A percentile compares a stretch with the other conserved stretches of the same genome.
Conservation (phyloP, 768 basidiomycete species). For the Boletus patriciae region DNA sequence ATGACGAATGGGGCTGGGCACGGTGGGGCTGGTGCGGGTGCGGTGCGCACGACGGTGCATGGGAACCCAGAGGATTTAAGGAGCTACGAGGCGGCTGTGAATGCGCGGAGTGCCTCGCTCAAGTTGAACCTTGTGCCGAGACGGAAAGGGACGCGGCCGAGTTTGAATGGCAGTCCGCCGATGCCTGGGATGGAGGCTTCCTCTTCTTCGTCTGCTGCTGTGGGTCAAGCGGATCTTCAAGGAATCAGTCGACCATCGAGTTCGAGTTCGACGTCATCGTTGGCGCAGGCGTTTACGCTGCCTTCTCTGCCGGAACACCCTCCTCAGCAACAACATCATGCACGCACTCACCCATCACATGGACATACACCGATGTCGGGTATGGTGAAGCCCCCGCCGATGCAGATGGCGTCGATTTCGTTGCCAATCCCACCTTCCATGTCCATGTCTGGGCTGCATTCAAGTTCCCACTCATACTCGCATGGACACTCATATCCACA, state of each 20-base stretch:
- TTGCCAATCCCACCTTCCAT: conserved; percentile 34
- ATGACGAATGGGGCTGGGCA: conserved; percentile 17
- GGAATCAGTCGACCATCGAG: conserved; percentile 39
- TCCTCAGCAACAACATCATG: background rate
- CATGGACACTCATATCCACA: conserved; percentile 1
- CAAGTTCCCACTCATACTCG: background rate
- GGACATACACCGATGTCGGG: background rate
- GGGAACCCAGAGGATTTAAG: conserved; percentile 59
- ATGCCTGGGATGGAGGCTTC: background rate
- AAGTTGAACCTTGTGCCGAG: conserved; percentile 55
- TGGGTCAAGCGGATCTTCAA: conserved; percentile 19
- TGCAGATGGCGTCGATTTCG: conserved; percentile 34
- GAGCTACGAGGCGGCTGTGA: conserved; percentile 73
- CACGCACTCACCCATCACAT: conserved; percentile 1
- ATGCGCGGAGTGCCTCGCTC: conserved; percentile 64
- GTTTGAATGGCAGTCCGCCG: conserved; percentile 20
- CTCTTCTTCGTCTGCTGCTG: background rate
- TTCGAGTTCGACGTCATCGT: conserved; percentile 38
- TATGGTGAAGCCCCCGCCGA: conserved; percentile 25
- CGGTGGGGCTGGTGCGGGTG: conserved; percentile 15
- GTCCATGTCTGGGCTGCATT: conserved; percentile 12
- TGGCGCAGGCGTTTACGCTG: conserved; percentile 43
- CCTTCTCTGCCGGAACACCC: conserved; percentile 9
- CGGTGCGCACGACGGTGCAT: conserved; percentile 43
- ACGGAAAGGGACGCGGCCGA: conserved; percentile 30